Evolutionary conservation across 2,329 filamentous ascomycete species (phyloP).

Genomic region (Huntiella omanensis): DNA sequence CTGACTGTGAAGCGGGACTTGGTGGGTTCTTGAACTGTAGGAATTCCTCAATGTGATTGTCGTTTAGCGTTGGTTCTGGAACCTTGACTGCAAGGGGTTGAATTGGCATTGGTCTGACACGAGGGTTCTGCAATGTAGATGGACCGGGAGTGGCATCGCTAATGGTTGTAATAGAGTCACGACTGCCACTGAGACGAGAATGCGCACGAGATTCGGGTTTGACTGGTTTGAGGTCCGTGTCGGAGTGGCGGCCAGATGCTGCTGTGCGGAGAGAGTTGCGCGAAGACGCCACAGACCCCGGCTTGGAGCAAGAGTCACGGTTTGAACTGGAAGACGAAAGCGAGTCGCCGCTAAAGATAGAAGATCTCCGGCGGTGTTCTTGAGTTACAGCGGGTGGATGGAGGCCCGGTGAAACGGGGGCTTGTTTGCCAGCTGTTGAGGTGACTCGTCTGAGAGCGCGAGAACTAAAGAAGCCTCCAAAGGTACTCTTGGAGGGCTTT

Average conservation of each 20-base stretch:
- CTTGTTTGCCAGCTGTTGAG: slow-evolving; percentile 12
- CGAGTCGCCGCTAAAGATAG: slow-evolving; percentile 9
- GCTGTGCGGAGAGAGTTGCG: slow-evolving; percentile 4
- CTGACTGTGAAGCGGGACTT: slow-evolving; percentile 5
- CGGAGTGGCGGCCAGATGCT: not conserved
- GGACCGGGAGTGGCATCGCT: slow-evolving; percentile 3
- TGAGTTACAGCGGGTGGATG: slow-evolving; percentile 6
- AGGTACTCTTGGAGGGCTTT: slow-evolving; percentile 18
- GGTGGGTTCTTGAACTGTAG: slow-evolving; percentile 2
- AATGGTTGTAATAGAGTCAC: slow-evolving; percentile 5
- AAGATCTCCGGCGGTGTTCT: not conserved
- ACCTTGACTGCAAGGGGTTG: not conserved
- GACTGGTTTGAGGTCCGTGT: slow-evolving; percentile 1
- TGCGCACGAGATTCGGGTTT: slow-evolving; percentile 5
- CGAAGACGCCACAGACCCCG: slow-evolving; percentile 4
- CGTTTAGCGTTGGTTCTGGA: not conserved
- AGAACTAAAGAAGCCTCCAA: slow-evolving; percentile 24
- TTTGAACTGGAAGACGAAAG: slow-evolving; percentile 4
- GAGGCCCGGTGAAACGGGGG: slow-evolving; percentile 10
- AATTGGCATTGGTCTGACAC: slow-evolving; percentile 1
- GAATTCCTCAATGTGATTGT: slow-evolving; percentile 1
- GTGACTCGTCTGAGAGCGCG: slow-evolving; percentile 20
- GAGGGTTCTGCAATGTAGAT: slow-evolving; percentile 1
- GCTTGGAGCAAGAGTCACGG: slow-evolving; percentile 1
- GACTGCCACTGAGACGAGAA: slow-evolving; percentile 1